Conservation (phyloP, 139 green algal species). For the Dunaliella sp. region DNA sequence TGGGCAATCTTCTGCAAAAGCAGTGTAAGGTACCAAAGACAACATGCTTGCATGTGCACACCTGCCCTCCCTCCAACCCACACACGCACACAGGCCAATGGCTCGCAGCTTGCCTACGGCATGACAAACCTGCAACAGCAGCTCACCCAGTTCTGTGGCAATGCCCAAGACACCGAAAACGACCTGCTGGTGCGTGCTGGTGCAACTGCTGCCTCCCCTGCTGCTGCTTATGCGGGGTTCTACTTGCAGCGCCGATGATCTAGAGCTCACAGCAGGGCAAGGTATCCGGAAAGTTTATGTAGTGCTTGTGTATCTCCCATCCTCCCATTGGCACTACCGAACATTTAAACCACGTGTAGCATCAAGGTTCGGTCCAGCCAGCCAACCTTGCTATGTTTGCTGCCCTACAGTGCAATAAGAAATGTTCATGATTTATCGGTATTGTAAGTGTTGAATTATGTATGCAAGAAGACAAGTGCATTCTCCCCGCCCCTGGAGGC, state of each 20-base stretch:
- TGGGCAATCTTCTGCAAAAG: background rate
- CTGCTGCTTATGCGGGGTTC: background rate
- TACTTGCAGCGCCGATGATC: background rate
- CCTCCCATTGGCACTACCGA: too few relatives aligned
- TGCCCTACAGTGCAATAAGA: too few relatives aligned
- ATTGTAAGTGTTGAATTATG: too few relatives aligned
- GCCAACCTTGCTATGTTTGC: too few relatives aligned
- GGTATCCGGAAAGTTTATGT: too few relatives aligned
- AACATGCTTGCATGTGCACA: background rate
- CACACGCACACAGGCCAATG: background rate
- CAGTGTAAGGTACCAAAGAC: background rate
- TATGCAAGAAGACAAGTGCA: too few relatives aligned
- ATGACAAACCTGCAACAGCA: background rate
- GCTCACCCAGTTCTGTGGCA: background rate
- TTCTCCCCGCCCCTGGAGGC: too few relatives aligned
- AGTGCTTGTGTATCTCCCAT: too few relatives aligned
- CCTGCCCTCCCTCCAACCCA: background rate
- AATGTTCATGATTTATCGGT: too few relatives aligned
- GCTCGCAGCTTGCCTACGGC: background rate
- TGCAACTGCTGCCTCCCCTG: background rate
- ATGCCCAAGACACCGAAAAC: background rate
- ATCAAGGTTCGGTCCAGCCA: too few relatives aligned
- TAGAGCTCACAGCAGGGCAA: background rate
- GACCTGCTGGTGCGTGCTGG: background rate
- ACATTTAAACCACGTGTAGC: too few relatives aligned